Evolutionary conservation across 768 basidiomycete species (phyloP), one percentile per base, ranked within the genome.

Genomic region (Podaxis sp.): DNA sequence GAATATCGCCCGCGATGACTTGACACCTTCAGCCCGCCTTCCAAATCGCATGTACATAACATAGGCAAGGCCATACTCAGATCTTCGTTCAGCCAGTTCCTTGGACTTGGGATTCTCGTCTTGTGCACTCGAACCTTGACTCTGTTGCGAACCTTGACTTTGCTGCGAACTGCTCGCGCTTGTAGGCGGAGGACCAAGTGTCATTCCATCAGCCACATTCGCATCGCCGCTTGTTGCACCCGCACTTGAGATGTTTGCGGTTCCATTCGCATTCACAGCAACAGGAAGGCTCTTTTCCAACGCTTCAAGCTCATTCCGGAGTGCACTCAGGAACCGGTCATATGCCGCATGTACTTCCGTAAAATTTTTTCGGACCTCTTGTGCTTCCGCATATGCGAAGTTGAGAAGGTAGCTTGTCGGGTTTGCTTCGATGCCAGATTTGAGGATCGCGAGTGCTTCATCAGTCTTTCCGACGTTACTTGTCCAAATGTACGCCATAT

Each of bases 11-110:
- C 95, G 79, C 42, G 90, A 88, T 2, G 88, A 78, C 72, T 90
- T 90, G 66, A 93, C 82, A 18, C 92, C 92, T 77, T 96, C 93
- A 3, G 95, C 87, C 46, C 97, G 81, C 63, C 92, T 77, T 11
- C 89, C 89, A 67, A 95, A 98, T 9, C 96, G 82, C 89, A 98
- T 96, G 70, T 95, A 94, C 81, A 93, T 88, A 70, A 84, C 95
- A 82, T 82, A 90, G 13, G 85, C 93, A 38, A 93, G 78, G 6
- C 88, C 86, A 69, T 85, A 91, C 66, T 91, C 92, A 48, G 82
- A 83, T 65, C 83, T 77, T 63, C 84, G 77, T 38, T 87, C 86
- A 13, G 68, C 68, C 50, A 80, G 66, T 65, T 89, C 88, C 61
- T 87, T 82, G 18, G 73, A 69, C 64, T 83, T 83, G 13, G 76